Evolutionary conservation across 2,329 filamentous ascomycete genomes (phyloP).

Genomic region (Verticillium nubilum): DNA sequence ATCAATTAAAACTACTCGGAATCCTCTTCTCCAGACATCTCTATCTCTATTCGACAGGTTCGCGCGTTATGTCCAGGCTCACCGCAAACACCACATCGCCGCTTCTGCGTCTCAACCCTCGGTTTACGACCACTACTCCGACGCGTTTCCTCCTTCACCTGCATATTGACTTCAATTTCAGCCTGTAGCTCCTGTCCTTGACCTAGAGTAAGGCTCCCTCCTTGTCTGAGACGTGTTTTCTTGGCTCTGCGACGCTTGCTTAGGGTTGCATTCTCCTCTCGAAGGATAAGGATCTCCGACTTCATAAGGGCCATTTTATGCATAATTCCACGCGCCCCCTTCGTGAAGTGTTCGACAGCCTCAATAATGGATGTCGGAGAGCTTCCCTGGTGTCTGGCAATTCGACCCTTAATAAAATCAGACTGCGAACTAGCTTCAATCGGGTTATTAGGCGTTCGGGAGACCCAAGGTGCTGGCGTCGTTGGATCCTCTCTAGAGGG

Average conservation of each 20-base stretch:
- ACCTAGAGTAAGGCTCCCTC: slow-evolving; percentile 2
- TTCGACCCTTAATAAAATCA: slow-evolving; percentile 26
- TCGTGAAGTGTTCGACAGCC: slow-evolving; percentile 4
- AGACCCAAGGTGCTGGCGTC: too few species aligned
- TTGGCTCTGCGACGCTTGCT: background rate
- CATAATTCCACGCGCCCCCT: slow-evolving; percentile 9
- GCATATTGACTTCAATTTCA: background rate
- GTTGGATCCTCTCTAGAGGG: too few species aligned
- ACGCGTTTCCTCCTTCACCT: background rate
- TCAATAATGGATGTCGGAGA: slow-evolving; percentile 4
- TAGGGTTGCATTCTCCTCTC: background rate
- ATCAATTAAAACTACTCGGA: background rate
- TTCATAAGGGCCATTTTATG: slow-evolving; percentile 9
- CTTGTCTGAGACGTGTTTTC: slow-evolving; percentile 1
- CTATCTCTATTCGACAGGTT: background rate
- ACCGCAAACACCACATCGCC: background rate
- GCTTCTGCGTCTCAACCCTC: background rate
- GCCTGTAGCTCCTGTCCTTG: background rate
- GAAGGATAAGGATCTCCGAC: background rate
- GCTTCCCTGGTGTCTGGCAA: slow-evolving; percentile 2
- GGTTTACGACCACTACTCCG: background rate
- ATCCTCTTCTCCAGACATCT: slow-evolving; percentile 1
- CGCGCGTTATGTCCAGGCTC: background rate
- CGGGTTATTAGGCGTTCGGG: background rate
- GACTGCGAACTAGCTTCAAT: slow-evolving; percentile 17